These are phyloP conservation scores for Fraxinus xanthoxyloides DNA, from an alignment of 305 asterid genomes.

Conservation along the genomic window DNA sequence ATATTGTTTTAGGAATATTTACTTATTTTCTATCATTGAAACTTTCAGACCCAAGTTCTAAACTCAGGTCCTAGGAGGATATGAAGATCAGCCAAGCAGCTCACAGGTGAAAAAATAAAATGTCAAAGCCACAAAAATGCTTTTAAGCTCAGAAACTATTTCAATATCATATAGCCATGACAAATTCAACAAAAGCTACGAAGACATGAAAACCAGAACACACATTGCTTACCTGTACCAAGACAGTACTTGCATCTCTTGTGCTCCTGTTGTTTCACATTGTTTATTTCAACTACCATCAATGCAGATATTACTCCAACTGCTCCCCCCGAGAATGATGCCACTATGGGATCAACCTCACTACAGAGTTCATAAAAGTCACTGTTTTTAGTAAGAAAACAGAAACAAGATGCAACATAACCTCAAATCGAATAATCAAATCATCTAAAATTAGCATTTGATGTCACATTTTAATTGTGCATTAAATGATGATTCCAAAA, in stretches of 20 bases:
- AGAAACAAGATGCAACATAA: not conserved
- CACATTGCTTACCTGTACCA: constrained; percentile 65
- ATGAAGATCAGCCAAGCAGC: not conserved
- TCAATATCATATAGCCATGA: not conserved
- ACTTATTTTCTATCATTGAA: not conserved
- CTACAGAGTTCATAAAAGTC: constrained; percentile 36
- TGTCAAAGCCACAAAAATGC: not conserved
- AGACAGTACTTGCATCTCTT: constrained; percentile 97
- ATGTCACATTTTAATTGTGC: not conserved
- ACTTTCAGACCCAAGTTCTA: not conserved
- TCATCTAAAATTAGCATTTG: not conserved
- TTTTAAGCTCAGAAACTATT: not conserved
- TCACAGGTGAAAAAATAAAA: not conserved
- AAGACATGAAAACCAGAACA: not conserved
- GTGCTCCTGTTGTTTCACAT: constrained; percentile 92
- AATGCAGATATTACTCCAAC: constrained; percentile 94
- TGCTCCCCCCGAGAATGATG: constrained; percentile 99
- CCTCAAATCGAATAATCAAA: not conserved
- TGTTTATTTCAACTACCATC: constrained; percentile 97
- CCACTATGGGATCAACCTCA: constrained; percentile 92
- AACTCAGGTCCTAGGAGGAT: not conserved
- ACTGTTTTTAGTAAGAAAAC: constrained; percentile 11
- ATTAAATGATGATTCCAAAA: not conserved
- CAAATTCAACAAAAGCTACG: not conserved
- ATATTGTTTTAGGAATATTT: not conserved